Evolutionary conservation across 2,329 filamentous ascomycete species (phyloP).

Genomic region (Colletotrichum theobromicola): DNA sequence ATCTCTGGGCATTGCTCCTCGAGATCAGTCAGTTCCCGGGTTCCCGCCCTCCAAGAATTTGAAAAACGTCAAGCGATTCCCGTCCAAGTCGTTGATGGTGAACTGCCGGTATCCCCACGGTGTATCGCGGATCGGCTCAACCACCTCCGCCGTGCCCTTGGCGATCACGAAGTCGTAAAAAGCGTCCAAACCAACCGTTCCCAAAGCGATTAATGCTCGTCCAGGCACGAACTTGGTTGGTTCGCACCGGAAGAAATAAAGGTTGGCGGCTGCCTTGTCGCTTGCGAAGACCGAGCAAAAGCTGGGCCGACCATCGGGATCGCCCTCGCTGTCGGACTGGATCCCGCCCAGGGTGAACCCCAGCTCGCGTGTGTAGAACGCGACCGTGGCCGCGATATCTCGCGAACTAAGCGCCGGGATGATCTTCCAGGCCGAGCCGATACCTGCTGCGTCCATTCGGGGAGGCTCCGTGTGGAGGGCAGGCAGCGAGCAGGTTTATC

Average conservation of each 20-base stretch:
- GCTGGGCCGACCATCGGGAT: neutral
- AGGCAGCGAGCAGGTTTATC: neutral
- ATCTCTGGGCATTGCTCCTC: neutral
- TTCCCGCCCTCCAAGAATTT: conserved; percentile 7
- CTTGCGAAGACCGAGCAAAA: conserved; percentile 9
- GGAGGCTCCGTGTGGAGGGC: neutral
- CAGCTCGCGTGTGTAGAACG: neutral
- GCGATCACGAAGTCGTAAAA: neutral
- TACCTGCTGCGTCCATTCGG: neutral
- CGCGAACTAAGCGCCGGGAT: neutral
- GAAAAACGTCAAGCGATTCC: conserved; percentile 1
- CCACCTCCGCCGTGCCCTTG: neutral
- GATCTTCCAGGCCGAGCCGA: conserved; percentile 16
- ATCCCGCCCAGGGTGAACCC: neutral
- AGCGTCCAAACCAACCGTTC: neutral
- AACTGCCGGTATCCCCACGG: conserved; percentile 7
- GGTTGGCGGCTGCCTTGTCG: neutral
- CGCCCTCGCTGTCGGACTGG: neutral
- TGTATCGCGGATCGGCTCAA: neutral
- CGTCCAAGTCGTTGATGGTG: neutral
- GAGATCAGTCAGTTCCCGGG: neutral
- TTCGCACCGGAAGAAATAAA: neutral
- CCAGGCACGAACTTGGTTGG: neutral
- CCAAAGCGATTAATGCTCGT: neutral
- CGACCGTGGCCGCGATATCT: neutral